Evolutionary conservation across 164 flowering plant species (phyloP), one percentile per base, ranked within the genome.

Genomic region (Annona cherimola): DNA sequence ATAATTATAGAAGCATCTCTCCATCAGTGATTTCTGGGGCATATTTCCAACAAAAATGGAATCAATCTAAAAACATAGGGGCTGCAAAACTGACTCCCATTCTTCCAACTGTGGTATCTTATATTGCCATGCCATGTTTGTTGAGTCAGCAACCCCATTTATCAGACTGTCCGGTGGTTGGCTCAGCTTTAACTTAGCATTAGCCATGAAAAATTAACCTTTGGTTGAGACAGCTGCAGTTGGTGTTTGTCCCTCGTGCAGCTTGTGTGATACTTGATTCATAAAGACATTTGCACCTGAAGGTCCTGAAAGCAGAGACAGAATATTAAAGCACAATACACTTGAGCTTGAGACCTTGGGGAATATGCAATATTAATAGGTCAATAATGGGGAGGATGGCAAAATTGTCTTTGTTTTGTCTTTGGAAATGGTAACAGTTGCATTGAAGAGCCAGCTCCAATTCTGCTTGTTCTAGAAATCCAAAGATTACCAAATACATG

Each of bases 161-260:
- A 50, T 50, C 14, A 9, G 9, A 11, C 57, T 3, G 9, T 50
- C 57, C 3, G 57, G 14, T 9, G 9, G 14, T 9, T 50, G 57
- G 18, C 14, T 50, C 14, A 16, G 57, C 57, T 9, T 9, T 9
- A 50, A 16, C 14, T 50, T 11, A 8, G 57, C 14, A 11, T 50
- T 7, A 62, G 42, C 65, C 65, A 62, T 5, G 65, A 62, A 62
- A 62, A 45, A 5, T 71, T 45, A 57, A 90, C 97, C 95, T 88
- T 87, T 92, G 63, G 86, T 73, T 44, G 90, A 79, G 16, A 88
- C 66, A 19, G 77, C 80, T 65, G 81, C 73, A 76, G 86, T 75
- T 60, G 90, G 78, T 63, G 68, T 75, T n/a, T 76, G 77, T 61
- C 85, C 81, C 54, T 87, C 90, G 39, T 78, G 83, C 75, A 82